These are phyloP conservation scores for Ophiorrhiza pumila DNA, from an alignment of 257 asterid genomes.

Conservation along the genomic window DNA sequence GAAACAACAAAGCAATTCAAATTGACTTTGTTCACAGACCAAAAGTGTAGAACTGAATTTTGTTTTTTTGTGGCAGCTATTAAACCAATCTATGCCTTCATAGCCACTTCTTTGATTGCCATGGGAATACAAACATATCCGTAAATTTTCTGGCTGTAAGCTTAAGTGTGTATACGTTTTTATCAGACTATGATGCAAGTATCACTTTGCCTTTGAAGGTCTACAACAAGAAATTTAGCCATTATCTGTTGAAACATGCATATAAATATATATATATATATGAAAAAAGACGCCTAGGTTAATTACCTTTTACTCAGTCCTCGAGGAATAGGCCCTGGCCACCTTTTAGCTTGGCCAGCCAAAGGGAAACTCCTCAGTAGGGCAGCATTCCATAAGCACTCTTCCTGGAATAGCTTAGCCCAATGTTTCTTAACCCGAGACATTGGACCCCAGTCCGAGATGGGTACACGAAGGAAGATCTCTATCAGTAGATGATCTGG, in stretches of 20 bases:
- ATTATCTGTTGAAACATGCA: not conserved
- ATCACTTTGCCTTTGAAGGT: too few species aligned
- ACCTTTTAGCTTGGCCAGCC: slow-evolving; percentile 45
- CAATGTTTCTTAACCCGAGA: slow-evolving; percentile 58
- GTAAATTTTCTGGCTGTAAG: too few species aligned
- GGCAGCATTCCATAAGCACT: slow-evolving; percentile 70
- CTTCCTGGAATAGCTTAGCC: slow-evolving; percentile 64
- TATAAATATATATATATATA: not conserved
- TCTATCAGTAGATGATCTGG: slow-evolving; percentile 65
- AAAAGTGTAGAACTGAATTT: not conserved
- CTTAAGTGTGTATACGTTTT: too few species aligned
- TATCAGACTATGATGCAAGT: too few species aligned
- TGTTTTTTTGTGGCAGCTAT: not conserved
- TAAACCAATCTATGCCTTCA: not conserved
- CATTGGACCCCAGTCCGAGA: slow-evolving; percentile 52
- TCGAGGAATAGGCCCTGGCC: slow-evolving; percentile 85
- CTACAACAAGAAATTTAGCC: too few species aligned
- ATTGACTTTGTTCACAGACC: not conserved
- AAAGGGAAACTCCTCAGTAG: slow-evolving; percentile 53
- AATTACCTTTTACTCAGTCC: slow-evolving; percentile 76
- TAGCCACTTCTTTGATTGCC: too few species aligned
- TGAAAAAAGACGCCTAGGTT: not conserved
- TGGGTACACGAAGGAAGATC: slow-evolving; percentile 55
- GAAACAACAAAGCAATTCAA: not conserved
- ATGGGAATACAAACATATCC: too few species aligned